Evolutionary conservation across 176 grass and related monocot species (phyloP).

Genomic region (Zizania latifolia): DNA sequence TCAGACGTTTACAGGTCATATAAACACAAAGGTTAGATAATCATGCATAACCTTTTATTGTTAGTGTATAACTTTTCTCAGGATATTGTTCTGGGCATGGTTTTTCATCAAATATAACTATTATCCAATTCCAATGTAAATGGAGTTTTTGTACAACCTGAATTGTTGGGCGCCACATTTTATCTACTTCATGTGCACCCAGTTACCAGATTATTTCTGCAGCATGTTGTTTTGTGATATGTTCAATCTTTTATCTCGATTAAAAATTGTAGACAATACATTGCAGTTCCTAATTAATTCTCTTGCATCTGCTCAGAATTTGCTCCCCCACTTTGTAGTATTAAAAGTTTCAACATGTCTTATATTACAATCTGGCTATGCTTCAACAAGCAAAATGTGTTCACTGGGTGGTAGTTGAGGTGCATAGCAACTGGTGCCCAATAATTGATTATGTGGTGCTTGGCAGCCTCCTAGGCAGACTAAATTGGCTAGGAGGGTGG

Average conservation of each 20-base stretch:
- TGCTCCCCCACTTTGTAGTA: background rate
- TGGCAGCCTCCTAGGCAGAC: background rate
- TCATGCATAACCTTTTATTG: background rate
- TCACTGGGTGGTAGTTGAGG: background rate
- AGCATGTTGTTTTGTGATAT: background rate
- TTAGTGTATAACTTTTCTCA: background rate
- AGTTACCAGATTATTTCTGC: background rate
- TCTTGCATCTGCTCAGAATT: background rate
- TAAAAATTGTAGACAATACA: background rate
- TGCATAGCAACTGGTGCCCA: background rate
- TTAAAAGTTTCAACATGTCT: background rate
- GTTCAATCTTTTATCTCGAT: background rate
- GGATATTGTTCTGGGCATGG: constrained; percentile 1
- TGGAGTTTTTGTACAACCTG: background rate
- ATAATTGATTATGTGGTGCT: background rate
- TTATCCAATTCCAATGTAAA: background rate
- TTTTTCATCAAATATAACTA: background rate
- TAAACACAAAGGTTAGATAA: constrained; percentile 84
- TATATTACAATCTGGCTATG: background rate
- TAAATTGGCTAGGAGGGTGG: background rate
- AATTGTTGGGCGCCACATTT: background rate
- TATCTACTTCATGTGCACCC: background rate
- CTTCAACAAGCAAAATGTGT: background rate
- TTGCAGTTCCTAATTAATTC: background rate
- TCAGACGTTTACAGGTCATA: constrained; percentile 90